phyloP scores from a whole-genome alignment of 495 filamentous ascomycete genomes.

The Cryomyces minteri region DNA sequence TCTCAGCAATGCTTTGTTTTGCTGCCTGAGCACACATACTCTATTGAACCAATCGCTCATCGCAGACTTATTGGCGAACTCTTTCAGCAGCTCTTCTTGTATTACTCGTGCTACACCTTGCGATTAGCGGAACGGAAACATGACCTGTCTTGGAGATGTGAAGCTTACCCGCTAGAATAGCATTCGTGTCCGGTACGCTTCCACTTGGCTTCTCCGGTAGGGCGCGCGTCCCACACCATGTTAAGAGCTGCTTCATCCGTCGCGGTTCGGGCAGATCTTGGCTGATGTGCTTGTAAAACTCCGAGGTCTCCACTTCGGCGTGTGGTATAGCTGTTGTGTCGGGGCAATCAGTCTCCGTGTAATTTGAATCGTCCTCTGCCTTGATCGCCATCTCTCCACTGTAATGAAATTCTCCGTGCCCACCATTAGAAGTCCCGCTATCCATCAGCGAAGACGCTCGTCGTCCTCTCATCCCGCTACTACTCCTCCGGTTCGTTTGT shows the following conservation, averaged over 20 bases:
- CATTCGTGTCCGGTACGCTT: slow-evolving; percentile 2
- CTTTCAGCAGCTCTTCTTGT: slow-evolving; percentile 76
- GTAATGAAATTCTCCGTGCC: neutral
- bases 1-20: neutral
- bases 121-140: neutral
- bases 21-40: slow-evolving; percentile 19
- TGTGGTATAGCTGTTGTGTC: slow-evolving; percentile 50
- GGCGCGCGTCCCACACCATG: slow-evolving; percentile 79
- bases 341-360: neutral
- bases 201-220: slow-evolving; percentile 53
- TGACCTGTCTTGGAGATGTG: neutral
- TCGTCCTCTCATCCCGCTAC: slow-evolving; percentile 62
- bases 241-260: slow-evolving; percentile 84
- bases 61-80: slow-evolving; percentile 64
- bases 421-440: slow-evolving; percentile 63
- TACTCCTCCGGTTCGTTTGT: slow-evolving; percentile 51
- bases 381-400: neutral
- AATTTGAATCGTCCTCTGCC: neutral
- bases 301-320: slow-evolving; percentile 58
- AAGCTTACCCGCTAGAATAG: slow-evolving; percentile 3
- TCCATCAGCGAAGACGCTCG: slow-evolving; percentile 90
- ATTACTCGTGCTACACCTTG: slow-evolving; percentile 59
- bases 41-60: slow-evolving; percentile 86
- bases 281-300: slow-evolving; percentile 96
- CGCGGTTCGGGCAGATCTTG: slow-evolving; percentile 69